Percentiles rank a stretch among this genome's conserved stretches.
These are phyloP conservation scores for Ustilago lituana DNA, from an alignment of 1,284 basidiomycete genomes.

Conservation along the genomic window DNA sequence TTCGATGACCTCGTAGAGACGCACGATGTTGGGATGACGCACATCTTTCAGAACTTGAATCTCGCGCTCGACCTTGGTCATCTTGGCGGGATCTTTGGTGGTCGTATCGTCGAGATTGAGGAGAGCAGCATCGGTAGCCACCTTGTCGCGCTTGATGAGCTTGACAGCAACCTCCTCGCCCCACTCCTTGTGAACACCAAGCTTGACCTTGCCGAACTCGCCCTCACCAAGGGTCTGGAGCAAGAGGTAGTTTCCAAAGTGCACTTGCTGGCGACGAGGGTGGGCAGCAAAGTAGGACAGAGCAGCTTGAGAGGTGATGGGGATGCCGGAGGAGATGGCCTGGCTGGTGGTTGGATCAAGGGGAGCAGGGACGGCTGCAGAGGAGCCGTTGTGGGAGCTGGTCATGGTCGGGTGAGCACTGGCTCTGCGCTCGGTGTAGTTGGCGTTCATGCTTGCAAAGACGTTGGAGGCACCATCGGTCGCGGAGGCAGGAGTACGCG, in stretches of 20 bases:
- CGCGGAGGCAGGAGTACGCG: conserved; percentile 10
- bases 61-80: conserved; percentile 96
- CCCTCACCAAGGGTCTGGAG: conserved; percentile 77
- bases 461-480: conserved; percentile 26
- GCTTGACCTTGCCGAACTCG: conserved; percentile 99
- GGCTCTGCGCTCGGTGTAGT: conserved; percentile 57
- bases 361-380: conserved; percentile 9
- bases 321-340: conserved; percentile 58
- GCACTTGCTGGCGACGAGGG: conserved; percentile 65
- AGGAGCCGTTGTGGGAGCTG: conserved; percentile 18
- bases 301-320: conserved; percentile 65
- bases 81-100: conserved; percentile 72
- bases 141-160: conserved; percentile 90
- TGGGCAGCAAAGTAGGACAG: conserved; percentile 66
- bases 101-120: conserved; percentile 41
- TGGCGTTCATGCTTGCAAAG: conserved; percentile 46
- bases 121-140: conserved; percentile 75
- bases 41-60: conserved; percentile 93
- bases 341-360: conserved; percentile 51
- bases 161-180: conserved; percentile 99
- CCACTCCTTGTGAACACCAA: conserved; percentile 90
- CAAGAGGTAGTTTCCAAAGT: conserved; percentile 67
- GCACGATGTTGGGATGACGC: conserved; percentile 97
- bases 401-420: conserved; percentile 61
- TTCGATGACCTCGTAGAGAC: conserved; percentile 97